Base-by-base conservation (phyloP, 495 filamentous ascomycete species). In the Neurospora sp. region DNA sequence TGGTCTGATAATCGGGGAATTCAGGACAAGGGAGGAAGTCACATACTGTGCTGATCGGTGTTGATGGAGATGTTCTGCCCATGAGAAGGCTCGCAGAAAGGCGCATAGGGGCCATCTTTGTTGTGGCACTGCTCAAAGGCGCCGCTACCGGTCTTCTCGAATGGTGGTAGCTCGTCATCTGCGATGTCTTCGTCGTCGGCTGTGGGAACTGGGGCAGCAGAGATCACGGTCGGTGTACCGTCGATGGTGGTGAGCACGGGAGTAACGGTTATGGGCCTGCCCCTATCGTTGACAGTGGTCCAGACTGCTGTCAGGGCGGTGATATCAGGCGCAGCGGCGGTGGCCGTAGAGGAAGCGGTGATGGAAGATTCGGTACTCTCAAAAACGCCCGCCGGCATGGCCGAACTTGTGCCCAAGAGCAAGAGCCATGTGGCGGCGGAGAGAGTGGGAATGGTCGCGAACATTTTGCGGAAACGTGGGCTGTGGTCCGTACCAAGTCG, bases 201-300 rank as follows among this genome's bases (percentile, higher is more conserved):
- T 74, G 73, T 75, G 77, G 10, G 79, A 81, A 35, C 77, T 53
- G 70, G 82, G 10, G 82, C 81, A n/a, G 74, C 81, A 1, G 77
- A 79, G 53, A 83, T 71, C 39, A 83, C 69, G 16, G 80, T 84
- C 37, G 80, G 77, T 8, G 80, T 84, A 39, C 80, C 81, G 70
- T 69, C 74, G 71, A 83, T 76, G 42, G 81, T 84, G 74, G 77
- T 83, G 5, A 78, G 42, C 20, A 81, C 75, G 14, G 82, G 82
- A 14, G 83, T 85, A 16, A 84, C 74, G 35, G 77, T 78, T 38
- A 75, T 80, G 22, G 82, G 78, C 6, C 70, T 71, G 48, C 82
- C 82, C 38, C 79, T 76, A 40, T 78, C 78, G 73, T 82, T 74
- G 69, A 85, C 82, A 3, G 82, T 80, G 11, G 84, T 81, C 83